phyloP scores from a whole-genome alignment of 1,284 basidiomycete species.

The Thelephora terrestris region DNA sequence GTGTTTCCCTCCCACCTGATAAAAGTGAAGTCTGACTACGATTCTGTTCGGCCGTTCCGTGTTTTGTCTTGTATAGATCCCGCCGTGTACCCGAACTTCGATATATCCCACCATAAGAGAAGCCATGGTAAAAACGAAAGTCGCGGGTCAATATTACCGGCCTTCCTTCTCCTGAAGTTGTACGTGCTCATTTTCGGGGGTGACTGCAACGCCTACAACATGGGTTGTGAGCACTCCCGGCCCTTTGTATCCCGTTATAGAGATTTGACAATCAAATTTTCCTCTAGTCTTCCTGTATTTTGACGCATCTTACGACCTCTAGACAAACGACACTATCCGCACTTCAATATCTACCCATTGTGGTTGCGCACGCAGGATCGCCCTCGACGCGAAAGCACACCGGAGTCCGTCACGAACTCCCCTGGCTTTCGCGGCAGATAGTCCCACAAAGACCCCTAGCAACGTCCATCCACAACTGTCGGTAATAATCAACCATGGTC shows the following conservation, averaged over 20 bases:
- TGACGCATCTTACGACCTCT: not conserved
- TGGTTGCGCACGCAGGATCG: not conserved
- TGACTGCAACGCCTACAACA: not conserved
- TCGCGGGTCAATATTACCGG: not conserved
- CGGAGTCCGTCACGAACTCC: too few species aligned
- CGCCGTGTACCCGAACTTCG: slow-evolving; percentile 19
- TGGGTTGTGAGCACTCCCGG: not conserved
- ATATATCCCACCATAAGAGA: slow-evolving; percentile 15
- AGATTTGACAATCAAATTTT: not conserved
- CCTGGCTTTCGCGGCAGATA: too few species aligned
- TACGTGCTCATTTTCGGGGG: not conserved
- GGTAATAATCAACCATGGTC: too few species aligned
- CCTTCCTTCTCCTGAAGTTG: not conserved
- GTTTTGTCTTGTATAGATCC: slow-evolving; percentile 10
- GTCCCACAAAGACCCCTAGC: too few species aligned
- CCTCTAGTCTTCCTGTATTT: not conserved
- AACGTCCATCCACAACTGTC: too few species aligned
- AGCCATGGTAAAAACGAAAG: not conserved
- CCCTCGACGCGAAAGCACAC: too few species aligned
- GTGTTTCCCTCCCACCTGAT: not conserved
- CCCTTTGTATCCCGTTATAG: not conserved
- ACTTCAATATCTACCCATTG: slow-evolving; percentile 20
- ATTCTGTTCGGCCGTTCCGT: too few species aligned
- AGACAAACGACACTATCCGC: slow-evolving; percentile 14
- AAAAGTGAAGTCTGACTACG: too few species aligned